A percentile compares a stretch with the other conserved stretches of the same genome.
These are phyloP conservation scores for Camelina hispida DNA, from an alignment of 345 rosid species.

Conservation along the genomic window DNA sequence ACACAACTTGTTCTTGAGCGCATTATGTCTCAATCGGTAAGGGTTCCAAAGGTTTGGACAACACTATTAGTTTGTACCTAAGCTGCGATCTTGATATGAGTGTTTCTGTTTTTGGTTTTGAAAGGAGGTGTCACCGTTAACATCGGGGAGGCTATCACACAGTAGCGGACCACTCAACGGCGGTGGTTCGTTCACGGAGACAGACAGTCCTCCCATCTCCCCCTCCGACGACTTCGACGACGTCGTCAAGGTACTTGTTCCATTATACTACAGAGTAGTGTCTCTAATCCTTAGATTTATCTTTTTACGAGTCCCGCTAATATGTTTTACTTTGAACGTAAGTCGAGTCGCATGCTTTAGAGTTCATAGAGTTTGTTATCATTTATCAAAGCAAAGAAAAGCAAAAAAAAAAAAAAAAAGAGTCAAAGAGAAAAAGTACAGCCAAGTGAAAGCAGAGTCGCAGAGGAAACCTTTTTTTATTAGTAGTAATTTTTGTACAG, in stretches of 20 bases:
- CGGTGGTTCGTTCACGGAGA: conserved; percentile 58
- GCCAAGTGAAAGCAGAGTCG: conserved; percentile 11
- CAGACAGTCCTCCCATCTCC: conserved; percentile 83
- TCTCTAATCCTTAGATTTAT: neutral
- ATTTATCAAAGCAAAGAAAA: neutral
- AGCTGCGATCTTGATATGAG: neutral
- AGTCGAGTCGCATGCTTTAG: neutral
- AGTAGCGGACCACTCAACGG: conserved; percentile 87
- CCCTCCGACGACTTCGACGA: conserved; percentile 92
- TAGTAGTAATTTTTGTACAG: conserved; percentile 1
- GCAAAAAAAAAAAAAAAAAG: neutral
- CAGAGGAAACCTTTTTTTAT: neutral
- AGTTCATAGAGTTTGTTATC: conserved; percentile 16
- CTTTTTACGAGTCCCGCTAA: neutral
- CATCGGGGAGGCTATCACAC: conserved; percentile 95
- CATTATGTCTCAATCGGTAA: conserved; percentile 92
- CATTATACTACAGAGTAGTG: neutral
- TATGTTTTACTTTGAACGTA: neutral
- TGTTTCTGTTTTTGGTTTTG: conserved; percentile 4
- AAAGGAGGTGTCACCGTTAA: conserved; percentile 88
- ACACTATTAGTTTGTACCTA: neutral
- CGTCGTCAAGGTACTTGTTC: conserved; percentile 69
- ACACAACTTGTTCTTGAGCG: conserved; percentile 96
- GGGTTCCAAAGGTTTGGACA: conserved; percentile 19
- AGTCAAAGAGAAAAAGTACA: conserved; percentile 17